These are phyloP conservation scores for Boletus reticulatus DNA, from an alignment of 768 basidiomycete genomes.

Conservation along the genomic window DNA sequence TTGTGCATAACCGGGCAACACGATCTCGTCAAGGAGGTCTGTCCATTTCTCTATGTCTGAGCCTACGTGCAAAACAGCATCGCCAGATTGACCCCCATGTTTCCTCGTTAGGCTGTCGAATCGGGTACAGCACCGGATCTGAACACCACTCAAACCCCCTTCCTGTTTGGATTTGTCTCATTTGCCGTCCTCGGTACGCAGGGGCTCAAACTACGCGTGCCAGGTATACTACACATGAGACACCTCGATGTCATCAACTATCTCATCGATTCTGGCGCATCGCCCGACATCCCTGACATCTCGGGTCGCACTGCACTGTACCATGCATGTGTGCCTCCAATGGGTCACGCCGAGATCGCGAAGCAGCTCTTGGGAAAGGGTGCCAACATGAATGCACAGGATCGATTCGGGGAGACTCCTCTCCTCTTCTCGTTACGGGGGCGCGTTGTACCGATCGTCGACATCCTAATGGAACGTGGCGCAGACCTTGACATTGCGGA, in stretches of 20 bases:
- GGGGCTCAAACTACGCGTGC: conserved; percentile 23
- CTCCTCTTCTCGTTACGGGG: conserved; percentile 36
- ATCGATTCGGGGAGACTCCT: conserved; percentile 47
- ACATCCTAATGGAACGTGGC: conserved; percentile 48
- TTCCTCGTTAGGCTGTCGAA: conserved; percentile 17
- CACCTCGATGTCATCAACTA: conserved; percentile 38
- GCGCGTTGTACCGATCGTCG: conserved; percentile 33
- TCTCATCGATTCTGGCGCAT: conserved; percentile 41
- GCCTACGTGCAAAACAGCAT: background rate
- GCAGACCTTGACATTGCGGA: conserved; percentile 43
- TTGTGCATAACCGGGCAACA: conserved; percentile 25
- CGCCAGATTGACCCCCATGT: background rate
- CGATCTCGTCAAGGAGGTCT: conserved; percentile 20
- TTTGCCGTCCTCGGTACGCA: conserved; percentile 42
- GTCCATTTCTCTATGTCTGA: background rate
- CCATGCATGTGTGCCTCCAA: conserved; percentile 37
- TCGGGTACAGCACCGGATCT: conserved; percentile 38
- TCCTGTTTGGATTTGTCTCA: conserved; percentile 41
- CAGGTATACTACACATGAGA: conserved; percentile 10
- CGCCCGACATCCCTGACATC: conserved; percentile 44
- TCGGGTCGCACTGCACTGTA: conserved; percentile 49
- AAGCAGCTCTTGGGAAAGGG: conserved; percentile 43
- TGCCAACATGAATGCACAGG: conserved; percentile 48
- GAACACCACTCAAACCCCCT: conserved; percentile 40
- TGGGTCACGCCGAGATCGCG: conserved; percentile 30